These are phyloP conservation scores for Anthoceros angustus DNA, from an alignment of 225 moss, liverwort and hornwort genomes.

Conservation along the genomic window DNA sequence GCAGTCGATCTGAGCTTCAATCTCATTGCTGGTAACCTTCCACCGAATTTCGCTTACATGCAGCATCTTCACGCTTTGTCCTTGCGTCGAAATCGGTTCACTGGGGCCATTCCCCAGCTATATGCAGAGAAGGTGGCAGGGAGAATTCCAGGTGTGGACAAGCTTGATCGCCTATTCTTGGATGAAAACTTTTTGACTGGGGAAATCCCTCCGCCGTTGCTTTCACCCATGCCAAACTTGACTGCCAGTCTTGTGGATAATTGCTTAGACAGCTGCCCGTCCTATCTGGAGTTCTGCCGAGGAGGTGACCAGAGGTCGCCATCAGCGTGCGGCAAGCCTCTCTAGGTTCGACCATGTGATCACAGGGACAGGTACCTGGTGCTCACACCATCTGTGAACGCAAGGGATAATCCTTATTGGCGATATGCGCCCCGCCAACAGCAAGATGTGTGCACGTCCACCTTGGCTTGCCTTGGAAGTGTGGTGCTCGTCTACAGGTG, in stretches of 20 bases:
- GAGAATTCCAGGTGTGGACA: slow-evolving; percentile 17
- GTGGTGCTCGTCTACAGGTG: too few species aligned
- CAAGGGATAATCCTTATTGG: too few species aligned
- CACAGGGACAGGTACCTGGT: too few species aligned
- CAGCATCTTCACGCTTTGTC: slow-evolving; percentile 29
- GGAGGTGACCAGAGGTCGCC: slow-evolving; percentile 27
- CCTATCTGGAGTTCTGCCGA: slow-evolving; percentile 26
- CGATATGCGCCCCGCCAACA: too few species aligned
- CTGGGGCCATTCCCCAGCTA: slow-evolving; percentile 26
- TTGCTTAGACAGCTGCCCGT: slow-evolving; percentile 32
- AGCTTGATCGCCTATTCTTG: slow-evolving; percentile 36
- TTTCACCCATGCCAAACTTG: slow-evolving; percentile 22
- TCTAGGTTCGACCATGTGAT: too few species aligned
- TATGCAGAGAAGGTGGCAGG: slow-evolving; percentile 33
- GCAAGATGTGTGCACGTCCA: too few species aligned
- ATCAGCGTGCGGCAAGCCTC: background rate
- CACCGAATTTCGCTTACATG: slow-evolving; percentile 21
- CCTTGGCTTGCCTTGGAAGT: too few species aligned
- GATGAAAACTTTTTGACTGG: slow-evolving; percentile 38
- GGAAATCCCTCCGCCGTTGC: slow-evolving; percentile 29
- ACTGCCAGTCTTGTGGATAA: slow-evolving; percentile 28
- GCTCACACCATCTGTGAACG: too few species aligned
- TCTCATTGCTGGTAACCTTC: slow-evolving; percentile 20
- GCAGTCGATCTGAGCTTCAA: slow-evolving; percentile 44
- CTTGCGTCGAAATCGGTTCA: slow-evolving; percentile 31